Conservation (phyloP, 2,329 filamentous ascomycete species). For the Pyrenochaeta sp. region DNA sequence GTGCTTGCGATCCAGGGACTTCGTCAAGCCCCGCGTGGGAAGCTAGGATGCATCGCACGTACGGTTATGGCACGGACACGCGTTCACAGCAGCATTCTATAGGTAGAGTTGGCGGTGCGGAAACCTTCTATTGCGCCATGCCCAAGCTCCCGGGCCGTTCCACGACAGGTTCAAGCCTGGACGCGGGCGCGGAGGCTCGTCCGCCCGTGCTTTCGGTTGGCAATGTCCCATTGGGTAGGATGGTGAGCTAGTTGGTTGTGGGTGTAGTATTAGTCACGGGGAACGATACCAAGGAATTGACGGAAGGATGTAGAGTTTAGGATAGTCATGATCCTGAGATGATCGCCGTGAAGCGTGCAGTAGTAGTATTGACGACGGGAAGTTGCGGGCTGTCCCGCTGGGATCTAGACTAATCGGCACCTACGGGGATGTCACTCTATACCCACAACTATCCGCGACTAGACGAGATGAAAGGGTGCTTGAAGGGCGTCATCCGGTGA, state of each 20-base stretch:
- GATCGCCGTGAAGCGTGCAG: background rate
- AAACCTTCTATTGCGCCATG: background rate
- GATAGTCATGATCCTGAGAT: background rate
- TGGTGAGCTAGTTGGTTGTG: background rate
- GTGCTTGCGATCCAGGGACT: background rate
- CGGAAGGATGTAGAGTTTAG: background rate
- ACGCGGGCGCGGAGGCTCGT: slow-evolving; percentile 10
- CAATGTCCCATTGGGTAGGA: background rate
- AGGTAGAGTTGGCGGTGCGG: slow-evolving; percentile 2
- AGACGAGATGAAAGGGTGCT: background rate
- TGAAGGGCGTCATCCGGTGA: background rate
- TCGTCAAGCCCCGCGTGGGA: slow-evolving; percentile 3
- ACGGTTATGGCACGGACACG: slow-evolving; percentile 6
- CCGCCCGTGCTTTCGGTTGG: slow-evolving; percentile 1
- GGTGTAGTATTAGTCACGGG: background rate
- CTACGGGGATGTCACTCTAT: no score
- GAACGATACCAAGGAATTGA: background rate
- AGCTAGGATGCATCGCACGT: background rate
- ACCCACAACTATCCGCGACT: background rate
- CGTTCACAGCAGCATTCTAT: slow-evolving; percentile 4
- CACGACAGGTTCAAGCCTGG: slow-evolving; percentile 11
- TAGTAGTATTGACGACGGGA: background rate
- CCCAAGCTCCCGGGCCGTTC: slow-evolving; percentile 14
- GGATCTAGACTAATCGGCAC: background rate
- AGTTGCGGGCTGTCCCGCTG: background rate